Evolutionary conservation across 1,284 basidiomycete species (phyloP).

Genomic region (Pseudozyma sp.): DNA sequence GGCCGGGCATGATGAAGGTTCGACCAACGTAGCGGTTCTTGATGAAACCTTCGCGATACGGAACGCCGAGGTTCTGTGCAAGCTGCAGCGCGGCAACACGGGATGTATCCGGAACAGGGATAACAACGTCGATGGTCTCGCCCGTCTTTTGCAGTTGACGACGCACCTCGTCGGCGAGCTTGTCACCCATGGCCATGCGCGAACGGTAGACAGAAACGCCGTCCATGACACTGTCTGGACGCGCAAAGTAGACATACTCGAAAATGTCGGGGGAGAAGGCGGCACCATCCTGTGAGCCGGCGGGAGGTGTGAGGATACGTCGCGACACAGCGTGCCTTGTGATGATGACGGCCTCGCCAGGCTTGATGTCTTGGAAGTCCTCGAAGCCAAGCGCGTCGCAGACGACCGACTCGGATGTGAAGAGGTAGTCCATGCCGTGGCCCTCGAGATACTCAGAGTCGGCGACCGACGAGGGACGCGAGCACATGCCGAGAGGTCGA

Average conservation of each 20-base stretch:
- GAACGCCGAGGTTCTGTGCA: slow-evolving; percentile 87
- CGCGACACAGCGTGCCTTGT: slow-evolving; percentile 72
- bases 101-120: slow-evolving; percentile 97
- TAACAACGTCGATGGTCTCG: slow-evolving; percentile 77
- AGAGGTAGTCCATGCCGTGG: slow-evolving; percentile 79
- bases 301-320: slow-evolving; percentile 54
- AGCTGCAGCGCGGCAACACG: slow-evolving; percentile 94
- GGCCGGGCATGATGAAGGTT: slow-evolving; percentile 99
- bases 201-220: slow-evolving; percentile 96
- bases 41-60: slow-evolving; percentile 98
- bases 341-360: slow-evolving; percentile 94
- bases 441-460: slow-evolving; percentile 30
- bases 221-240: slow-evolving; percentile 96
- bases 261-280: slow-evolving; percentile 87
- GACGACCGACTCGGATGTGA: slow-evolving; percentile 95
- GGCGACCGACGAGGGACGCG: slow-evolving; percentile 47
- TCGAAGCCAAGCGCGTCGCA: slow-evolving; percentile 91
- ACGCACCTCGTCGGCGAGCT: slow-evolving; percentile 87
- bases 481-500: slow-evolving; percentile 76
- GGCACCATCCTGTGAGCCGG: slow-evolving; percentile 43
- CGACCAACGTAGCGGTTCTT: slow-evolving; percentile 99
- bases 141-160: slow-evolving; percentile 77
- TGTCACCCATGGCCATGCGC: slow-evolving; percentile 99
- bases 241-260: slow-evolving; percentile 98
- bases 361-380: slow-evolving; percentile 92